Percentiles rank a stretch among this genome's conserved stretches.
These are phyloP conservation scores for Arabidopsis arenosa DNA, from an alignment of 345 rosid species.

Conservation along the genomic window DNA sequence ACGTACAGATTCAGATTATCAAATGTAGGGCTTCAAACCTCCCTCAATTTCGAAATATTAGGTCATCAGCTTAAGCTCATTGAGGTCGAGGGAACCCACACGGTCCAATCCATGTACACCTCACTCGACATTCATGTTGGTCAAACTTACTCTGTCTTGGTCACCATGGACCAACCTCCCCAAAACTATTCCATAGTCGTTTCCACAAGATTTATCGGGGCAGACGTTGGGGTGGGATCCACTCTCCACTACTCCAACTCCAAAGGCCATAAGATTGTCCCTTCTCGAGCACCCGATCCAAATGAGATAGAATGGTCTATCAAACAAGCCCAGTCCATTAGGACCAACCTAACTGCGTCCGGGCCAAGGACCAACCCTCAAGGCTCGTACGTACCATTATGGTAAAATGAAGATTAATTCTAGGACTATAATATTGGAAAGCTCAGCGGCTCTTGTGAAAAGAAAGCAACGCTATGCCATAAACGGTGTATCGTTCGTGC, in stretches of 20 bases:
- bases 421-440: constrained; percentile 63
- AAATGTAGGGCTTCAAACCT: constrained; percentile 70
- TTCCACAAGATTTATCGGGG: constrained; percentile 59
- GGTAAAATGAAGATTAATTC: constrained; percentile 66
- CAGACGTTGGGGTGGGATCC: constrained; percentile 47
- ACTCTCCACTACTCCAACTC: constrained; percentile 73
- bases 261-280: constrained; percentile 48
- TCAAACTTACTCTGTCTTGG: constrained; percentile 85
- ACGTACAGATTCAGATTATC: constrained; percentile 79
- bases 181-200: constrained; percentile 65
- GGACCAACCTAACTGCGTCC: constrained; percentile 76
- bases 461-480: constrained; percentile 78
- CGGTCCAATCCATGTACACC: constrained; percentile 63
- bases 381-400: constrained; percentile 88
- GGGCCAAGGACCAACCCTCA: constrained; percentile 95
- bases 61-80: constrained; percentile 77
- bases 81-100: constrained; percentile 92
- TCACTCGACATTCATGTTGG: constrained; percentile 83
- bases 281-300: constrained; percentile 48
- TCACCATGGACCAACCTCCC: constrained; percentile 74
- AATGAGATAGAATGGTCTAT: constrained; percentile 58
- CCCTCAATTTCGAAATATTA: constrained; percentile 73
- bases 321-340: constrained; percentile 76
- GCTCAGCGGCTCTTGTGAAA: constrained; percentile 59
- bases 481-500: constrained; percentile 69